Percentiles rank a stretch among this genome's conserved stretches.
Evolutionary conservation across 352 stramenopile species (phyloP).

Genomic region (Globisporangium recalcitrans): DNA sequence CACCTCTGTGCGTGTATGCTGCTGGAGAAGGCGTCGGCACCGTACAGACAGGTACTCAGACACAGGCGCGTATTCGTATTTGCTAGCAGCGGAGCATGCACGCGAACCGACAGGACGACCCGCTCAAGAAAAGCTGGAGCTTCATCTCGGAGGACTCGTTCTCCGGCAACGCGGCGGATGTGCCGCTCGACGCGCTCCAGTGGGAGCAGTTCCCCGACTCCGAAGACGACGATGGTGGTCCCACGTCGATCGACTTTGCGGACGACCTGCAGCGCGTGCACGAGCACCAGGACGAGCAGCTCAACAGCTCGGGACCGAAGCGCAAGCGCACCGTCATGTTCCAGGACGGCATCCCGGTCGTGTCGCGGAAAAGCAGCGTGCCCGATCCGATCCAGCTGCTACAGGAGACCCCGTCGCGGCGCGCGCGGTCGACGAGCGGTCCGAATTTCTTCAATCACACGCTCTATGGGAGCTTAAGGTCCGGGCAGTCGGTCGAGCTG

Average conservation of each 20-base stretch:
- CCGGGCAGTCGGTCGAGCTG: constrained; percentile 44
- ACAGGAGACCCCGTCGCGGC: constrained; percentile 39
- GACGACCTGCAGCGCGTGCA: constrained; percentile 14
- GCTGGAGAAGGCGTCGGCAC: not conserved
- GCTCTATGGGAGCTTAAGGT: constrained; percentile 61
- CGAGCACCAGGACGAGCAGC: constrained; percentile 15
- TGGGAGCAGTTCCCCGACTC: constrained; percentile 33
- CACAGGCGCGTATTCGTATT: not conserved
- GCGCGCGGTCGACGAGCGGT: constrained; percentile 43
- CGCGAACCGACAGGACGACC: constrained; percentile 10
- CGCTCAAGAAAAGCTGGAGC: constrained; percentile 56
- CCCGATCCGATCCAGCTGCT: constrained; percentile 61
- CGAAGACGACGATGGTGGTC: constrained; percentile 22
- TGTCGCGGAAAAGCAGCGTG: constrained; percentile 50
- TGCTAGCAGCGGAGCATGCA: constrained; percentile 12
- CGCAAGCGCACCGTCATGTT: constrained; percentile 61
- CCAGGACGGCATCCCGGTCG: constrained; percentile 52
- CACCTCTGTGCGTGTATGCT: not conserved
- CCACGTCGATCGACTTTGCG: constrained; percentile 13
- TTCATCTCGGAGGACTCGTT: constrained; percentile 84
- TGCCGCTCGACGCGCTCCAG: constrained; percentile 36
- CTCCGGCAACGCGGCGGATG: constrained; percentile 22
- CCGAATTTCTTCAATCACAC: constrained; percentile 70
- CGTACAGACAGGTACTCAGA: not conserved
- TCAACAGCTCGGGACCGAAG: constrained; percentile 14